These are phyloP conservation scores for Ogataea trehaloabstinens DNA, from an alignment of 805 yeast species.

Conservation along the genomic window DNA sequence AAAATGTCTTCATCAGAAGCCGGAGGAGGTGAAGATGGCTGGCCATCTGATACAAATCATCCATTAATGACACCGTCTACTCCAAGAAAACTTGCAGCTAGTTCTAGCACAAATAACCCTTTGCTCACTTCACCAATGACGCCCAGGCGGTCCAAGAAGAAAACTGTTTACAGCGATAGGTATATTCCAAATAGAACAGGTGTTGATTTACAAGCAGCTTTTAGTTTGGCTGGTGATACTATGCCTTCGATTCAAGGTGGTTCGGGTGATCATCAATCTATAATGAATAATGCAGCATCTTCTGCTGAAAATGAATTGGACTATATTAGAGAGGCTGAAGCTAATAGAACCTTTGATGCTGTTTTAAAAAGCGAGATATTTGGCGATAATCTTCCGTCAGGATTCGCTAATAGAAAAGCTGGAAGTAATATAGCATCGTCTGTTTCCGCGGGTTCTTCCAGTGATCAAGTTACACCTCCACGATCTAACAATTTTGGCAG, in stretches of 20 bases:
- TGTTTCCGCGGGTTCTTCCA: conserved; percentile 12
- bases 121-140: conserved; percentile 40
- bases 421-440: conserved; percentile 11
- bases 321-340: conserved; percentile 69
- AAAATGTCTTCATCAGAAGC: conserved; percentile 5
- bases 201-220: conserved; percentile 84
- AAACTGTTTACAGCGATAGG: conserved; percentile 70
- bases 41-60: conserved; percentile 9
- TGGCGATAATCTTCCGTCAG: conserved; percentile 74
- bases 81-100: conserved; percentile 15
- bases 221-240: conserved; percentile 40
- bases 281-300: conserved; percentile 17
- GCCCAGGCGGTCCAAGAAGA: conserved; percentile 43
- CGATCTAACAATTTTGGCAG: conserved; percentile 19
- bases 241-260: conserved; percentile 10
- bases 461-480: conserved; percentile 28
- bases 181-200: conserved; percentile 88
- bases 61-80: conserved; percentile 21
- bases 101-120: conserved; percentile 12
- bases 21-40: conserved; percentile 5
- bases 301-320: conserved; percentile 60
- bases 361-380: conserved; percentile 86
- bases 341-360: conserved; percentile 81
- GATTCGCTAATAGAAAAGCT: conserved; percentile 15
- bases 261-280: conserved; percentile 3